Conservation (phyloP, 169 alveolate genomes). For the Condylostoma magnum region DNA sequence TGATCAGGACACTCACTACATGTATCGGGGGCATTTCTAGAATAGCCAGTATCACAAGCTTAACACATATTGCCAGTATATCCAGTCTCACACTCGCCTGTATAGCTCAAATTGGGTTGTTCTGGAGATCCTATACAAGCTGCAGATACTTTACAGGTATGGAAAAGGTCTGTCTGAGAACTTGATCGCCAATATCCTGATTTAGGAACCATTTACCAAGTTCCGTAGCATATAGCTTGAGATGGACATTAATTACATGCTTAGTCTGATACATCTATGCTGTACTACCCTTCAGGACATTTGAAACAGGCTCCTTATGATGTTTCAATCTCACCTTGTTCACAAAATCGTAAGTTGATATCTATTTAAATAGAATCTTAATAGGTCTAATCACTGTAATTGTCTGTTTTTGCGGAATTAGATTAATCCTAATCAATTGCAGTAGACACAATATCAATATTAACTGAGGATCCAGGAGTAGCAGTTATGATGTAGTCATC, state of each 20-base stretch:
- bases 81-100: conserved; percentile 15
- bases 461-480: neutral
- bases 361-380: neutral
- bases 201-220: conserved; percentile 41
- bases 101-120: neutral
- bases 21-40: neutral
- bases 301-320: neutral
- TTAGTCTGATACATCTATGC: neutral
- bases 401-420: too few relatives aligned
- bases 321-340: neutral
- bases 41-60: conserved; percentile 12
- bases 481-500: neutral
- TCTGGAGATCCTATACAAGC: conserved; percentile 36
- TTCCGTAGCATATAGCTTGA: conserved; percentile 48
- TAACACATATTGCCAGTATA: conserved; percentile 20
- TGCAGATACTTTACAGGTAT: neutral
- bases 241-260: conserved; percentile 48
- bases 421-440: neutral
- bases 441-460: neutral
- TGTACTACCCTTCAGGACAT: neutral
- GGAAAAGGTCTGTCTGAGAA: conserved; percentile 26
- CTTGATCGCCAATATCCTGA: conserved; percentile 48
- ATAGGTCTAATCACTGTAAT: too few relatives aligned
- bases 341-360: neutral
- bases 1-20: conserved; percentile 20